Conservation (phyloP, 2,329 filamentous ascomycete genomes). For the Fusarium nurragi region DNA sequence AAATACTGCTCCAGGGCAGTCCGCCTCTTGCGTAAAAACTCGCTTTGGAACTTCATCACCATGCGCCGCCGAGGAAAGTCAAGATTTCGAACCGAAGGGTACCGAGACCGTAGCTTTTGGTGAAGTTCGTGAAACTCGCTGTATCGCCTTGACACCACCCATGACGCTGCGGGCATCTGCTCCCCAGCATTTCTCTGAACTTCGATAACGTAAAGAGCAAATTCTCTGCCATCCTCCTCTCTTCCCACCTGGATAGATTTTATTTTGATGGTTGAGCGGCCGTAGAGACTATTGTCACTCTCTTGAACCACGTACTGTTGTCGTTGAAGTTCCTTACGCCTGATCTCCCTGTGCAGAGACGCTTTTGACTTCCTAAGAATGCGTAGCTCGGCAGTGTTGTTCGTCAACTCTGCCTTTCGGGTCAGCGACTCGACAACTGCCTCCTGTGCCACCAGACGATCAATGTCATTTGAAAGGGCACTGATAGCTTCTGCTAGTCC, state of each 20-base stretch:
- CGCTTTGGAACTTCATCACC: conserved; percentile 95
- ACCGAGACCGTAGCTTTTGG: conserved; percentile 84
- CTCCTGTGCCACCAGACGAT: conserved; percentile 86
- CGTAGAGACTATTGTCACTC: conserved; percentile 96
- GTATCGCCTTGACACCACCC: conserved; percentile 91
- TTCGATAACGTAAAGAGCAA: conserved; percentile 91
- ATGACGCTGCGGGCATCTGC: conserved; percentile 95
- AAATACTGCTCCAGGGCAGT: conserved; percentile 87
- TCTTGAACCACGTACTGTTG: conserved; percentile 98
- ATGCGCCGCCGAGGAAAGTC: conserved; percentile 93
- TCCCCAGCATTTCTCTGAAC: conserved; percentile 90
- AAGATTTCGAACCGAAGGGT: conserved; percentile 85
- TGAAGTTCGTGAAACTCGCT: conserved; percentile 97
- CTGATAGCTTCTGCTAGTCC: conserved; percentile 93
- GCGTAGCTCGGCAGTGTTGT: conserved; percentile 91
- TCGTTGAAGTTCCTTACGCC: conserved; percentile 91
- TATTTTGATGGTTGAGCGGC: conserved; percentile 87
- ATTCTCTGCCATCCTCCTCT: conserved; percentile 93
- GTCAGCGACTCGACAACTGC: conserved; percentile 91
- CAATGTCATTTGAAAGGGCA: conserved; percentile 87
- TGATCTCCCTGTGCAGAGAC: conserved; percentile 90
- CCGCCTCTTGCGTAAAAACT: conserved; percentile 91
- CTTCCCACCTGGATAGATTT: conserved; percentile 92
- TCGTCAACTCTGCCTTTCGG: conserved; percentile 94
- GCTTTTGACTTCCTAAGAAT: conserved; percentile 94